Percentiles rank a stretch among this genome's conserved stretches.
phyloP scores from a whole-genome alignment of 2,329 filamentous ascomycete species.

The Talaromyces sp. region DNA sequence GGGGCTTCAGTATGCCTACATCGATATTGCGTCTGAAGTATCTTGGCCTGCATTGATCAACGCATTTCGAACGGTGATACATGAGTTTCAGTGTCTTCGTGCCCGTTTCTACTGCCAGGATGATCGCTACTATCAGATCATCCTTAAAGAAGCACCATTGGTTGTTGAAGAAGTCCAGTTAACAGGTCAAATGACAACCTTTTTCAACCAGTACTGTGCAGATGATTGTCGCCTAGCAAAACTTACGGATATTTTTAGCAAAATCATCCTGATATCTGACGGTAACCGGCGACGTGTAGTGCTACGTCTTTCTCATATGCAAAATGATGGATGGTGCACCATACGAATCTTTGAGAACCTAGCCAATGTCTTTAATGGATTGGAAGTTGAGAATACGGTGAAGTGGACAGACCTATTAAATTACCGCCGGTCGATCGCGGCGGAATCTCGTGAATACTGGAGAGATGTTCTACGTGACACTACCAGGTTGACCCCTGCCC shows the following conservation, averaged over 20 bases:
- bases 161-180: background rate
- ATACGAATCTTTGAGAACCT: background rate
- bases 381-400: background rate
- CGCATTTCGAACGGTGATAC: background rate
- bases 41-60: background rate
- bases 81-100: background rate
- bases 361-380: conserved; percentile 2
- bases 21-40: background rate
- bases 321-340: conserved; percentile 6
- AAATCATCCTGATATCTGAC: background rate
- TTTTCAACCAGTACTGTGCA: conserved; percentile 3
- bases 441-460: background rate
- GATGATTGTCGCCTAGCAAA: background rate
- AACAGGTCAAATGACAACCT: background rate
- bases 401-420: background rate
- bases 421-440: background rate
- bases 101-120: background rate
- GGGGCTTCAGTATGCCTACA: conserved; percentile 8
- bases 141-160: background rate
- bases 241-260: background rate
- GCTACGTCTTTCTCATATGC: conserved; percentile 2
- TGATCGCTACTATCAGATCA: background rate
- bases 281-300: background rate
- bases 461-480: background rate
- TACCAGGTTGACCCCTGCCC: background rate